Evolutionary conservation across 31 red algal species (phyloP).

Genomic region (Bonnemaisonia californica): DNA sequence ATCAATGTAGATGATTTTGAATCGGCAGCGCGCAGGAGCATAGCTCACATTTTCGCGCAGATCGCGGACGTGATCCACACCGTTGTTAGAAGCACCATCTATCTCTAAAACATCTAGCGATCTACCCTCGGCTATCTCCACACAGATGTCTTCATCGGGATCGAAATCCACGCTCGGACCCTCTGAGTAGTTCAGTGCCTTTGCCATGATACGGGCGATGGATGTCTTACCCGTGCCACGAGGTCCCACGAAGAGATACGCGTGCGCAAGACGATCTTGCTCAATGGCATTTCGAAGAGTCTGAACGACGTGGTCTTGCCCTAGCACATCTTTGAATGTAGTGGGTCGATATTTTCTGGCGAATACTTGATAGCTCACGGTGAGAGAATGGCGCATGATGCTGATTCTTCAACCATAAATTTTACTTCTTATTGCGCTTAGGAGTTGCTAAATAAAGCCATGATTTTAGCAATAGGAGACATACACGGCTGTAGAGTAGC

Average conservation of each 20-base stretch:
- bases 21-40: background rate
- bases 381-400: too few species aligned
- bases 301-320: conserved; percentile 11
- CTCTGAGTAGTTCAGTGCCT: background rate
- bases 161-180: background rate
- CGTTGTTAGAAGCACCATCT: conserved; percentile 7
- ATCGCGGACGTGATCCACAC: conserved; percentile 9
- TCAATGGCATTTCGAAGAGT: conserved; percentile 22
- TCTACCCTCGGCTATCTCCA: background rate
- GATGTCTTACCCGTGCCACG: conserved; percentile 26
- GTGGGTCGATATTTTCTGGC: conserved; percentile 22
- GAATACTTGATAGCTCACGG: conserved; percentile 32
- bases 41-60: background rate
- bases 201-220: conserved; percentile 4
- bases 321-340: conserved; percentile 28
- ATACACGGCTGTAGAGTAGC: too few species aligned
- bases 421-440: too few species aligned
- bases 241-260: conserved; percentile 18
- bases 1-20: background rate
- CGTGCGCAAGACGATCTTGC: conserved; percentile 9
- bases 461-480: too few species aligned
- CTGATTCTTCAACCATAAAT: too few species aligned
- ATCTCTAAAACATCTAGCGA: conserved; percentile 6
- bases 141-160: background rate
- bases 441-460: too few species aligned